A percentile compares a stretch with the other conserved stretches of the same genome.
Evolutionary conservation across 805 yeast genomes (phyloP).

Genomic region (Candida vaughaniae): DNA sequence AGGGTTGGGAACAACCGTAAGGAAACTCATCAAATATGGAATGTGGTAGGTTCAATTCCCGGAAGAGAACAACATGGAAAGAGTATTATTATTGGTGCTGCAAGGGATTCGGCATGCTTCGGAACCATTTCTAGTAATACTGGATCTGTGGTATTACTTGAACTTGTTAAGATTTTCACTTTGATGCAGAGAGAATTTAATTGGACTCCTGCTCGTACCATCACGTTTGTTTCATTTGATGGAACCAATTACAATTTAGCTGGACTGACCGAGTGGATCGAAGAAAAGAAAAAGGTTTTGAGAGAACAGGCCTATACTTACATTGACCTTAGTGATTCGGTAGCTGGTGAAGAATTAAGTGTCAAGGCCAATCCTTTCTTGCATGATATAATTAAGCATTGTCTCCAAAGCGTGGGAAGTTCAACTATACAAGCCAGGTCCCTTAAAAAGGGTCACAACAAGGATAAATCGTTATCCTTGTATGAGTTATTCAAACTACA

Average conservation of each 20-base stretch:
- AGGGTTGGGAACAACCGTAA: conserved; percentile 40
- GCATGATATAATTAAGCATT: conserved; percentile 44
- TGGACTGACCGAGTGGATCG: conserved; percentile 80
- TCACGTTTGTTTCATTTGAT: conserved; percentile 82
- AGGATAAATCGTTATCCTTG: conserved; percentile 9
- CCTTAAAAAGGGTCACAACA: conserved; percentile 5
- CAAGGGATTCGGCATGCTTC: conserved; percentile 70
- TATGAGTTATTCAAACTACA: conserved; percentile 27
- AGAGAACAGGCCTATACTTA: conserved; percentile 64
- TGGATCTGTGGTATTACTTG: conserved; percentile 71
- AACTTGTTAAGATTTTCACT: conserved; percentile 67
- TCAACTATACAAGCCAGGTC: conserved; percentile 9
- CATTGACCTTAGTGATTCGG: conserved; percentile 70
- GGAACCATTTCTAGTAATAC: conserved; percentile 76
- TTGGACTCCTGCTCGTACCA: conserved; percentile 83
- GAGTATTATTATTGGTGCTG: conserved; percentile 78
- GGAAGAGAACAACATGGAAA: conserved; percentile 79
- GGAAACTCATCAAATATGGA: conserved; percentile 68
- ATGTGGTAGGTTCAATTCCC: conserved; percentile 70
- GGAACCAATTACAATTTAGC: conserved; percentile 78
- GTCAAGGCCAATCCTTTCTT: conserved; percentile 67
- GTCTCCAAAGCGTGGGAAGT: conserved; percentile 31
- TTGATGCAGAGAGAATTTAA: conserved; percentile 59
- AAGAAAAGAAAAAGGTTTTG: conserved; percentile 51
- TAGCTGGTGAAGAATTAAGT: conserved; percentile 52